phyloP scores from a whole-genome alignment of 2,329 filamentous ascomycete species.

The Xylaria arbuscula region DNA sequence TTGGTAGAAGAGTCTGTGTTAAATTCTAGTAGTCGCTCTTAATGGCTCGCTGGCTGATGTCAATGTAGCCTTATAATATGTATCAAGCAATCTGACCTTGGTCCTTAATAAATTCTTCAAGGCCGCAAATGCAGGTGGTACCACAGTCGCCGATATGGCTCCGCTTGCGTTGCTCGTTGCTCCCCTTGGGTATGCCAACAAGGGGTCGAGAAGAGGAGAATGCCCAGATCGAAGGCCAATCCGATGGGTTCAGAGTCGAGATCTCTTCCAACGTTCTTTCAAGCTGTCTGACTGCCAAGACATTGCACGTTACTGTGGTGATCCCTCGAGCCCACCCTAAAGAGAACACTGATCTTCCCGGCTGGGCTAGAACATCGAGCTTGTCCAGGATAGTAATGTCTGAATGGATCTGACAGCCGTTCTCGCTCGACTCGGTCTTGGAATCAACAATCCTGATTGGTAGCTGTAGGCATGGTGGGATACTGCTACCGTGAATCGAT shows the following conservation, averaged over 20 bases:
- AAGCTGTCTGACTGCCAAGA: conserved; percentile 71
- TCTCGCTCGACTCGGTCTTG: conserved; percentile 51
- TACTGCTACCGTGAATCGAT: conserved; percentile 50
- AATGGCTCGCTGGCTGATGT: neutral
- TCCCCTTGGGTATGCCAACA: conserved; percentile 45
- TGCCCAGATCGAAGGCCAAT: conserved; percentile 51
- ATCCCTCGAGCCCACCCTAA: conserved; percentile 73
- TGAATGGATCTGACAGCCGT: conserved; percentile 35
- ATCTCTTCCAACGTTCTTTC: conserved; percentile 56
- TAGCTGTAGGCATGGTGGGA: conserved; percentile 57
- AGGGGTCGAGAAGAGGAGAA: conserved; percentile 49
- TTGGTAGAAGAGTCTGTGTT: neutral
- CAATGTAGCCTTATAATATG: neutral
- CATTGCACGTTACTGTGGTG: conserved; percentile 78
- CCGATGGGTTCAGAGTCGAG: conserved; percentile 35
- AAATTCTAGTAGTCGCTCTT: neutral
- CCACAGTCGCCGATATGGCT: conserved; percentile 50
- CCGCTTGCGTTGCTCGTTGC: conserved; percentile 36
- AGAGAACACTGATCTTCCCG: conserved; percentile 76
- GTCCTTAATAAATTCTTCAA: conserved; percentile 41
- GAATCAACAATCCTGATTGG: conserved; percentile 68
- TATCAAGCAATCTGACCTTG: conserved; percentile 4
- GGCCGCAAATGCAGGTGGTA: conserved; percentile 46
- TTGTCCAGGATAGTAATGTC: conserved; percentile 48
- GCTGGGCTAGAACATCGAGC: conserved; percentile 53